Evolutionary conservation across 495 filamentous ascomycete species (phyloP).

Genomic region (Neurospora sp.): DNA sequence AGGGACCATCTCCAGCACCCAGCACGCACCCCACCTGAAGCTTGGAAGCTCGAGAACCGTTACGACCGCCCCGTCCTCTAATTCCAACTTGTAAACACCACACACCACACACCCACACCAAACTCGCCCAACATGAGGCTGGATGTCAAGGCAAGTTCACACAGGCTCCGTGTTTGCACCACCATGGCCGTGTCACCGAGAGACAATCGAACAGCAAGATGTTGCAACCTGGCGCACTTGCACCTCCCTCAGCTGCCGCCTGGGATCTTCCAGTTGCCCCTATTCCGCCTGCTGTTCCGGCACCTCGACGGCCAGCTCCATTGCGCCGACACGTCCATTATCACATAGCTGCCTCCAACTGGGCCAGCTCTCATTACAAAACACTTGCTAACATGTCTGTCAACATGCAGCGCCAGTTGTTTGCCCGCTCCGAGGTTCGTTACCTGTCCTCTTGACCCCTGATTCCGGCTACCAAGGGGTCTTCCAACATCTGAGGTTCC

Average conservation of each 20-base stretch:
- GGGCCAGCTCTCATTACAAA: neutral
- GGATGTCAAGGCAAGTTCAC: constrained; percentile 72
- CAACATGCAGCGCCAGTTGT: constrained; percentile 28
- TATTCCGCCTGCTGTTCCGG: neutral
- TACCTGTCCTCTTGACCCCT: constrained; percentile 71
- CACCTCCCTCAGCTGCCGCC: constrained; percentile 3
- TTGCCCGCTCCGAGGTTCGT: constrained; percentile 28
- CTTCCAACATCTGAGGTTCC: neutral
- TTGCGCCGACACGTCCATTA: constrained; percentile 6
- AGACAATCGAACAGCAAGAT: constrained; percentile 9
- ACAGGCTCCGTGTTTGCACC: constrained; percentile 2
- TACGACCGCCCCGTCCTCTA: neutral
- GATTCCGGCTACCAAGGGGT: neutral
- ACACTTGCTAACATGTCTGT: constrained; percentile 16
- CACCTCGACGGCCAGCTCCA: neutral
- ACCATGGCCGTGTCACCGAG: constrained; percentile 5
- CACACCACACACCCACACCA: neutral
- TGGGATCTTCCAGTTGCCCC: constrained; percentile 9
- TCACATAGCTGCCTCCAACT: neutral
- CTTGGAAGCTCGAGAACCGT: constrained; percentile 9
- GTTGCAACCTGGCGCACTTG: neutral
- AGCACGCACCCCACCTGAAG: constrained; percentile 16
- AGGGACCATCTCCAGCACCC: constrained; percentile 3
- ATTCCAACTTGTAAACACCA: neutral
- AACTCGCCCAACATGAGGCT: constrained; percentile 60